A percentile compares a stretch with the other conserved stretches of the same genome.
phyloP scores from a whole-genome alignment of 1,284 basidiomycete genomes.

The Ceratobasidium sp. region DNA sequence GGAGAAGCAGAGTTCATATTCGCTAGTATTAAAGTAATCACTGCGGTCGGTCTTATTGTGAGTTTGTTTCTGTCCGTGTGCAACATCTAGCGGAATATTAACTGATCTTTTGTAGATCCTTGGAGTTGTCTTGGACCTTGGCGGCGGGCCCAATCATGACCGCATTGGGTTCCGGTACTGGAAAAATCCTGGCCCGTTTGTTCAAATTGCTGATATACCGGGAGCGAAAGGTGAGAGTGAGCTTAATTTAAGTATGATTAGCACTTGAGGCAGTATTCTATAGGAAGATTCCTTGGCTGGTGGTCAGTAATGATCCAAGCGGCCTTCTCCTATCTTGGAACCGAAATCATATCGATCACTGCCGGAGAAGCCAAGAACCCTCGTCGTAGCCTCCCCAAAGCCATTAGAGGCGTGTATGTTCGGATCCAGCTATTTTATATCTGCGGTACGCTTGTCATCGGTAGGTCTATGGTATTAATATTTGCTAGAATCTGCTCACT shows the following conservation, averaged over 20 bases:
- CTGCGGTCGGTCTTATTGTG: conserved; percentile 65
- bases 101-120: conserved; percentile 43
- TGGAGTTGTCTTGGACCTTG: conserved; percentile 73
- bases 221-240: conserved; percentile 75
- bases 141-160: conserved; percentile 58
- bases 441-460: conserved; percentile 55
- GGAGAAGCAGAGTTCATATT: conserved; percentile 83
- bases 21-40: conserved; percentile 80
- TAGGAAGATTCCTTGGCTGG: conserved; percentile 77
- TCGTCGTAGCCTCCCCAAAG: conserved; percentile 73
- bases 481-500: too few species aligned
- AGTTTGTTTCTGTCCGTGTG: too few species aligned
- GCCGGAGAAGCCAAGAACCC: conserved; percentile 73
- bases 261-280: too few species aligned
- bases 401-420: conserved; percentile 76
- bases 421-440: conserved; percentile 83
- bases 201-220: conserved; percentile 57
- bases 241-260: too few species aligned
- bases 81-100: too few species aligned
- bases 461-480: conserved; percentile 53
- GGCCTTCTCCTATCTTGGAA: conserved; percentile 85
- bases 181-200: conserved; percentile 62
- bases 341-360: conserved; percentile 89
- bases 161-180: conserved; percentile 61
- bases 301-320: conserved; percentile 76